phyloP scores from a whole-genome alignment of 371 early-diverging fungal genomes.

The Apophysomyces trapeziformis region DNA sequence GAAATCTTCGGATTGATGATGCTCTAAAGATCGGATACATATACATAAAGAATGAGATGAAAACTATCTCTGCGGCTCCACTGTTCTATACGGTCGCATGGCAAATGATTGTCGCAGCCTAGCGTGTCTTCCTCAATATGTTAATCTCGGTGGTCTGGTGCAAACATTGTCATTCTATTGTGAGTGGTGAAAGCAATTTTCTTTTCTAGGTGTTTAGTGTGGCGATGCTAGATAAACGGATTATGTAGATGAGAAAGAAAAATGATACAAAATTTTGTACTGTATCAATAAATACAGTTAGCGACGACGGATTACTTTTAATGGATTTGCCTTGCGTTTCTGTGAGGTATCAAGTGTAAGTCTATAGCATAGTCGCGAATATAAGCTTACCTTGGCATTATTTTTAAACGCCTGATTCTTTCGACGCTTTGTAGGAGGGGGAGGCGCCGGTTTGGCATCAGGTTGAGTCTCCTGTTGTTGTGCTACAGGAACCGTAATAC shows the following conservation, averaged over 20 bases:
- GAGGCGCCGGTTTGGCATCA: background rate
- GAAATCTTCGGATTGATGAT: no score
- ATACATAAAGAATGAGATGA: no score
- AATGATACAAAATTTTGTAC: background rate
- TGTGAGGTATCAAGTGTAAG: slow-evolving; percentile 14
- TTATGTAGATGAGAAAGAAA: slow-evolving; percentile 5
- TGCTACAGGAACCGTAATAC: slow-evolving; percentile 52
- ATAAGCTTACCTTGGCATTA: background rate
- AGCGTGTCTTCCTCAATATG: no score
- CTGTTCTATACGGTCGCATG: no score
- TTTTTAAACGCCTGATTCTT: slow-evolving; percentile 16
- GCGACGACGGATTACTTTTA: slow-evolving; percentile 51
- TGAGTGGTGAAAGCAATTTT: background rate
- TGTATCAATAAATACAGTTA: slow-evolving; percentile 17
- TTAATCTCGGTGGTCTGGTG: no score
- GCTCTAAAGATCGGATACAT: no score
- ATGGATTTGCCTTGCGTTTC: slow-evolving; percentile 63
- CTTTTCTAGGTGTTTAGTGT: background rate
- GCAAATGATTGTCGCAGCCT: no score
- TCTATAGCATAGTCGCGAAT: background rate
- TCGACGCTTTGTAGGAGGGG: slow-evolving; percentile 7
- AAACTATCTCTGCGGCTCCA: no score
- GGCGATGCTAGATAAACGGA: background rate
- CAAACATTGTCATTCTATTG: no score
- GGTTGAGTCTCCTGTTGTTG: slow-evolving; percentile 28